Conservation (phyloP, 805 yeast species). For the Kregervanrija delftensis region DNA sequence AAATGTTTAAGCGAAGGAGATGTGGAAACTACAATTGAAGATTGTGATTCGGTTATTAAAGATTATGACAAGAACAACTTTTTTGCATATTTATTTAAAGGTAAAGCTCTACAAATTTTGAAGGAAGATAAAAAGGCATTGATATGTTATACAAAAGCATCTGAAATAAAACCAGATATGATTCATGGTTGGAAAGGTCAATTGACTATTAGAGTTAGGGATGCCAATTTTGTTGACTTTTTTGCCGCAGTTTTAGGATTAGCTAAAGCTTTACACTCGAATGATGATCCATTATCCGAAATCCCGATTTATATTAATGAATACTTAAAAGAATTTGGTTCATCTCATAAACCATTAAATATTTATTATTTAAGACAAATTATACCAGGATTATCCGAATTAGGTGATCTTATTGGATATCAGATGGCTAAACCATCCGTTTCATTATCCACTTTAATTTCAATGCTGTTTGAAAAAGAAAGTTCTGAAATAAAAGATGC, state of each 20-base stretch:
- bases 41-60: conserved; percentile 48
- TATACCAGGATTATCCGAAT: conserved; percentile 44
- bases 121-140: conserved; percentile 34
- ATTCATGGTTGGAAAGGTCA: conserved; percentile 80
- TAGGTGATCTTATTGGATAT: conserved; percentile 47
- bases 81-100: conserved; percentile 64
- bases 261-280: conserved; percentile 33
- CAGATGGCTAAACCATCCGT: conserved; percentile 39
- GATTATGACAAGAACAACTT: conserved; percentile 46
- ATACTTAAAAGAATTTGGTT: conserved; percentile 31
- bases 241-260: conserved; percentile 42
- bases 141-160: conserved; percentile 41
- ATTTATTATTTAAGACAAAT: conserved; percentile 43
- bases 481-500: conserved; percentile 32
- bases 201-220: conserved; percentile 35
- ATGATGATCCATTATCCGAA: conserved; percentile 43
- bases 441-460: conserved; percentile 39
- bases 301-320: conserved; percentile 38
- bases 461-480: conserved; percentile 34
- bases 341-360: conserved; percentile 20
- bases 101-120: conserved; percentile 54
- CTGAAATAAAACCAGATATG: conserved; percentile 41
- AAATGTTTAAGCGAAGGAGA: conserved; percentile 48
- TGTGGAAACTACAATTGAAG: conserved; percentile 53
- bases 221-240: conserved; percentile 34